A percentile compares a stretch with the other conserved stretches of the same genome.
Conservation (phyloP, 129 eudicot genomes). For the Daucus carota region DNA sequence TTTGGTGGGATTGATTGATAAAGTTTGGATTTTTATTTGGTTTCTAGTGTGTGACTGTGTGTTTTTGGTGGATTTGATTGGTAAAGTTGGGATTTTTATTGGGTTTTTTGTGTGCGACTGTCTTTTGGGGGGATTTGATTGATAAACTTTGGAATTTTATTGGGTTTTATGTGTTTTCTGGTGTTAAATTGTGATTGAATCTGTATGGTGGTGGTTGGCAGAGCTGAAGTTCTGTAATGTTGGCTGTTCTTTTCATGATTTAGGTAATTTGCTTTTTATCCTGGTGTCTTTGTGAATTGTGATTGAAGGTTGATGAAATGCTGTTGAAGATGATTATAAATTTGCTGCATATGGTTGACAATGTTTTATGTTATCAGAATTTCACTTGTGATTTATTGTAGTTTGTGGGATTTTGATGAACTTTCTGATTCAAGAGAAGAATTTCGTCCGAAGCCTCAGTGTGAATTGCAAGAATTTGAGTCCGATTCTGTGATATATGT, state of each 20-base stretch:
- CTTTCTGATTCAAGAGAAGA: not conserved
- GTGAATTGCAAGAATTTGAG: not conserved
- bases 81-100: too few species aligned
- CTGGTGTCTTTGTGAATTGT: not conserved
- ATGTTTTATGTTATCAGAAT: not conserved
- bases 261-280: not conserved
- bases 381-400: not conserved
- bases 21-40: not conserved
- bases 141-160: not conserved
- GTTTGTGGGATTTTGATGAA: not conserved
- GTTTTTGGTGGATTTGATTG: too few species aligned
- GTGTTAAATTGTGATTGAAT: not conserved
- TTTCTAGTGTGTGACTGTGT: too few species aligned
- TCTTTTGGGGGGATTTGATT: too few species aligned
- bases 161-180: not conserved
- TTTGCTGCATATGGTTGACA: not conserved
- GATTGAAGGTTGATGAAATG: not conserved
- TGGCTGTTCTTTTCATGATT: not conserved
- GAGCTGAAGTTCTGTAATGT: constrained; percentile 1
- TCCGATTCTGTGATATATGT: not conserved
- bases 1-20: not conserved
- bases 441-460: not conserved
- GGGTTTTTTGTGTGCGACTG: too few species aligned
- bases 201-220: not conserved
- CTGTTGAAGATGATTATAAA: not conserved